Base-by-base conservation (phyloP, 208 protist genomes). In the Trypanosoma cruzi region DNA sequence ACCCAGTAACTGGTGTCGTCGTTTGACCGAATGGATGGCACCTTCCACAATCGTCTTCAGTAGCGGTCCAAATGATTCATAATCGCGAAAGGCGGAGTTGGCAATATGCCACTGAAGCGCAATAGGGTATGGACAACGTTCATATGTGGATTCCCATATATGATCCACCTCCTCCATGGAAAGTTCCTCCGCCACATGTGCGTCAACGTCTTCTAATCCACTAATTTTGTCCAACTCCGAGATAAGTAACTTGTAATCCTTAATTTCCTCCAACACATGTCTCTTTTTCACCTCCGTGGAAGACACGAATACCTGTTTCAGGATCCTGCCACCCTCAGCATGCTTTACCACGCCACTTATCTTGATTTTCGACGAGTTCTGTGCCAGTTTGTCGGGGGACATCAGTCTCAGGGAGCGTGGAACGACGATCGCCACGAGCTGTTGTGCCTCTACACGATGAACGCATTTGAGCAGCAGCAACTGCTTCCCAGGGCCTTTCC, bases 331-430 rank as follows among this genome's bases (percentile, higher is more conserved):
- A 20, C 71, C 80, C 22, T 84, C 80, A 0, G 88, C 80, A 66
- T 79, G 49, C 4, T 79, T 52, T 5, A 82, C 40, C 32, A 56
- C 69, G 29, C 81, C 91, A 58, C 93, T 86, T 26, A 96, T 78
- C 75, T 93, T 96, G 32, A 96, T 60, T 76, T 93, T 94, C 13
- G 80, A 54, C 16, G 84, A 85, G 72, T 94, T 94, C 13, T 69
- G 78, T 16, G 83, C 65, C 46, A 94, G 75, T 64, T 89, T 89
- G 40, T 94, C 88, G 0, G 91, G 91, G 22, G 71, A 68, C 10
- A 79, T 58, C 36, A 96, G 72, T 14, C 82, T 71, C 11, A 91
- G 62, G 20, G 82, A 56, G 0, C 67, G 69, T 11, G 91, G 88
- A 5, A 93, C 67, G 5, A 57, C 61, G 26, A 96, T 71, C n/a